A percentile compares a stretch with the other conserved stretches of the same genome.
Evolutionary conservation across 352 stramenopile genomes (phyloP).

Genomic region (Phytophthora parvispora): DNA sequence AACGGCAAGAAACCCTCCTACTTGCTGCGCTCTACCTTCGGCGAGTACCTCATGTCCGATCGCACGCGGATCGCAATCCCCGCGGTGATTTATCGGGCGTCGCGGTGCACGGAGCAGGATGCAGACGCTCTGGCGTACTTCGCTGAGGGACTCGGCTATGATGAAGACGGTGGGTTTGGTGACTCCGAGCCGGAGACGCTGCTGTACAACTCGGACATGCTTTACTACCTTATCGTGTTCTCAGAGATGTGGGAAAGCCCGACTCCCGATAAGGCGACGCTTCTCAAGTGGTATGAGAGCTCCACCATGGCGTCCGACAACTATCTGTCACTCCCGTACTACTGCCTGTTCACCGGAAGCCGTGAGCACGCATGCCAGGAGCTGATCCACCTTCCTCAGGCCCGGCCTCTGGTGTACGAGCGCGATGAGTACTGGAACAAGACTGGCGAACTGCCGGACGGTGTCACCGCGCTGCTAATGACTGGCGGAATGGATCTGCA

Average conservation of each 20-base stretch:
- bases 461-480: constrained; percentile 63
- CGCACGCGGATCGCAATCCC: constrained; percentile 51
- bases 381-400: constrained; percentile 52
- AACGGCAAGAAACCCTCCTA: constrained; percentile 68
- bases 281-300: constrained; percentile 71
- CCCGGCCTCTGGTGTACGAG: constrained; percentile 56
- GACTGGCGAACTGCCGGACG: constrained; percentile 49
- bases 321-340: constrained; percentile 75
- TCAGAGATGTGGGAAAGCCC: constrained; percentile 80
- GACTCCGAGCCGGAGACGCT: constrained; percentile 56
- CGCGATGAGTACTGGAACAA: constrained; percentile 81
- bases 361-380: constrained; percentile 65
- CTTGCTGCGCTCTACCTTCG: constrained; percentile 71
- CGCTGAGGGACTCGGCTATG: constrained; percentile 18
- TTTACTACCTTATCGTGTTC: constrained; percentile 86
- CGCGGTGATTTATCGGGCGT: constrained; percentile 64
- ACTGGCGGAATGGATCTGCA: constrained; percentile 66
- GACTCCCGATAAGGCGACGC: constrained; percentile 59
- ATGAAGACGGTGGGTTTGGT: constrained; percentile 19
- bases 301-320: constrained; percentile 75
- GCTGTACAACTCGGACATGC: constrained; percentile 75
- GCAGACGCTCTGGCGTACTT: constrained; percentile 50
- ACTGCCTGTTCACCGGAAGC: constrained; percentile 81
- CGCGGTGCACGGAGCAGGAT: constrained; percentile 52
- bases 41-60: constrained; percentile 67